phyloP scores from a whole-genome alignment of 2,329 filamentous ascomycete genomes.

The Sporothrix luriei region DNA sequence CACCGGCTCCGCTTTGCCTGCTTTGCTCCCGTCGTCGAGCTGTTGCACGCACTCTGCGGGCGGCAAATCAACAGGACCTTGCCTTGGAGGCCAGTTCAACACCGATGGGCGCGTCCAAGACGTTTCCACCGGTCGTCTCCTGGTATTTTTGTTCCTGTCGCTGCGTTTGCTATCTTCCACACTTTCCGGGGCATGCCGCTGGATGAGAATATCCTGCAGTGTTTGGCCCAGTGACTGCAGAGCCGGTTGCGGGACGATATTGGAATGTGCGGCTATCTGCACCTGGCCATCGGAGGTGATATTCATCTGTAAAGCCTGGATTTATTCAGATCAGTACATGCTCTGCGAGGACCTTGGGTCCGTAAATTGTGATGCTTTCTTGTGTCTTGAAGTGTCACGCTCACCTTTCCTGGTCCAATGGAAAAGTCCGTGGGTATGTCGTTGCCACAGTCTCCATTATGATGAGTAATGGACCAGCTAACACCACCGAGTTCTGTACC shows the following conservation, averaged over 20 bases:
- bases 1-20: not conserved
- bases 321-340: not conserved
- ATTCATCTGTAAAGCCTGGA: slow-evolving; percentile 6
- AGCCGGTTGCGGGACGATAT: not conserved
- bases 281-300: not conserved
- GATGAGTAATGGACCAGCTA: not conserved
- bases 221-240: not conserved
- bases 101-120: slow-evolving; percentile 29
- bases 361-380: not conserved
- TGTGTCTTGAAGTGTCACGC: not conserved
- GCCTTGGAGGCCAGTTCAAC: slow-evolving; percentile 29
- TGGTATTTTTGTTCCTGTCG: no score
- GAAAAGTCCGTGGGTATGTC: slow-evolving; percentile 31
- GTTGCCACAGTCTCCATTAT: not conserved
- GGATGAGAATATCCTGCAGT: slow-evolving; percentile 3
- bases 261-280: not conserved
- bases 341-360: not conserved
- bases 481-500: not conserved
- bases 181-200: no score
- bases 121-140: no score
- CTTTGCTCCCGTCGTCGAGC: not conserved
- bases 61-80: slow-evolving; percentile 4
- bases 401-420: slow-evolving; percentile 29
- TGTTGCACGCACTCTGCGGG: not conserved
- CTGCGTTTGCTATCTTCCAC: not conserved